A percentile compares a stretch with the other conserved stretches of the same genome.
These are phyloP conservation scores for Pseudocercospora fuligena DNA, from an alignment of 2,329 filamentous ascomycete species.

Conservation along the genomic window DNA sequence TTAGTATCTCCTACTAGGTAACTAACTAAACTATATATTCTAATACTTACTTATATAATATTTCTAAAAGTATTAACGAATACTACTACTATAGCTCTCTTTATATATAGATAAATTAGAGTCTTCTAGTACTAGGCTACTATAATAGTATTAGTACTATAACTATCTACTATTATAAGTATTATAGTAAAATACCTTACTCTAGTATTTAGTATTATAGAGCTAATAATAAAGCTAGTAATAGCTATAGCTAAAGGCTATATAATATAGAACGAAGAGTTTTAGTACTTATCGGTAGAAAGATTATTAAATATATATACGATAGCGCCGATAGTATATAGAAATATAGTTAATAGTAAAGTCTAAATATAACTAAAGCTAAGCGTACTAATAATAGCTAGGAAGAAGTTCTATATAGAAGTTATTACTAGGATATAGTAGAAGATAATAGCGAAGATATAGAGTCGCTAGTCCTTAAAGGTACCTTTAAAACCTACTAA, in stretches of 20 bases:
- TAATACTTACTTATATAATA: constrained; percentile 6
- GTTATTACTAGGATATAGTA: constrained; percentile 14
- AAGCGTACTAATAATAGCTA: constrained; percentile 43
- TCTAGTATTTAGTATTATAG: constrained; percentile 12
- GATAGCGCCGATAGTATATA: constrained; percentile 41
- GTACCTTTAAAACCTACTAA: constrained; percentile 4
- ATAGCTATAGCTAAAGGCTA: constrained; percentile 59
- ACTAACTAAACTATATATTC: no score
- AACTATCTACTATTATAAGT: not conserved
- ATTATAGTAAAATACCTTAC: constrained; percentile 17
- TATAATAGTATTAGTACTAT: constrained; percentile 5
- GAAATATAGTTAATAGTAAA: constrained; percentile 40
- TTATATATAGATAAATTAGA: constrained; percentile 5
- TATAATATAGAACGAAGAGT: constrained; percentile 55
- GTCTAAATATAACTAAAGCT: constrained; percentile 45
- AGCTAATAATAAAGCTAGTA: constrained; percentile 44
- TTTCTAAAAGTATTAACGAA: constrained; percentile 15
- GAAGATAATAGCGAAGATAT: constrained; percentile 13
- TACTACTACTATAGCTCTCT: constrained; percentile 13
- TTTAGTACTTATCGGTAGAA: constrained; percentile 17
- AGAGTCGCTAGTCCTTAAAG: constrained; percentile 8
- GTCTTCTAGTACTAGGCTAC: constrained; percentile 11
- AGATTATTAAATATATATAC: constrained; percentile 30
- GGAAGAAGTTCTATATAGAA: constrained; percentile 41
- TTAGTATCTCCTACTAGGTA: no score